Evolutionary conservation across 441 rosid genomes (phyloP).

Genomic region (Gossypium laxum): DNA sequence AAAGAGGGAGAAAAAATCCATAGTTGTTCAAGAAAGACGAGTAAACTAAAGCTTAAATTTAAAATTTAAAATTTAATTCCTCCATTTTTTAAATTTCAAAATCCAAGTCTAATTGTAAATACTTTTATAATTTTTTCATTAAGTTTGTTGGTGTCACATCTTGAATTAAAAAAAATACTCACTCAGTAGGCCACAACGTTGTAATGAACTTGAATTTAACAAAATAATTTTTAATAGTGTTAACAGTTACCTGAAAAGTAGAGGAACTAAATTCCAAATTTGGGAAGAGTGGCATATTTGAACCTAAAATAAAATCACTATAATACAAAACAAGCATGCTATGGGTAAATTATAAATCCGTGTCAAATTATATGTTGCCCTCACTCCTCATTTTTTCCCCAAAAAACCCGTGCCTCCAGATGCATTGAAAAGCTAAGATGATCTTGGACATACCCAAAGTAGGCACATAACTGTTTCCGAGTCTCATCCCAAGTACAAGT

Average conservation of each 20-base stretch:
- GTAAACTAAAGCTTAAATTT: background rate
- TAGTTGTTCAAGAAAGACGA: background rate
- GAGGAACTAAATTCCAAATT: too few species aligned
- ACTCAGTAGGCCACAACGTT: too few species aligned
- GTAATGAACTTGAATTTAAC: too few species aligned
- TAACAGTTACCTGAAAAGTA: too few species aligned
- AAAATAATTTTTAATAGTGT: too few species aligned
- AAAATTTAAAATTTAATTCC: too few species aligned
- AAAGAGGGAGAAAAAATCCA: background rate
- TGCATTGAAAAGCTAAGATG: background rate
- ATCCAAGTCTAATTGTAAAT: too few species aligned
- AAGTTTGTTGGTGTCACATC: too few species aligned
- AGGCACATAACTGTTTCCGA: background rate
- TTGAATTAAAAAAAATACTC: too few species aligned
- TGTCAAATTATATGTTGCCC: background rate
- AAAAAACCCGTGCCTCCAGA: background rate
- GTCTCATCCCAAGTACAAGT: background rate
- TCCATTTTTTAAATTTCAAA: too few species aligned
- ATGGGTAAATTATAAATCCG: background rate
- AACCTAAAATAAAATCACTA: background rate
- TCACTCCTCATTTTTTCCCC: background rate
- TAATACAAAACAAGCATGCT: background rate
- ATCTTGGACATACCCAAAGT: background rate
- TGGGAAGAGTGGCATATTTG: too few species aligned
- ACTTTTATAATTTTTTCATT: too few species aligned